Percentiles rank a stretch among this genome's conserved stretches.
These are phyloP conservation scores for Pleurostoma richardsiae DNA, from an alignment of 2,329 filamentous ascomycete genomes.

Conservation along the genomic window DNA sequence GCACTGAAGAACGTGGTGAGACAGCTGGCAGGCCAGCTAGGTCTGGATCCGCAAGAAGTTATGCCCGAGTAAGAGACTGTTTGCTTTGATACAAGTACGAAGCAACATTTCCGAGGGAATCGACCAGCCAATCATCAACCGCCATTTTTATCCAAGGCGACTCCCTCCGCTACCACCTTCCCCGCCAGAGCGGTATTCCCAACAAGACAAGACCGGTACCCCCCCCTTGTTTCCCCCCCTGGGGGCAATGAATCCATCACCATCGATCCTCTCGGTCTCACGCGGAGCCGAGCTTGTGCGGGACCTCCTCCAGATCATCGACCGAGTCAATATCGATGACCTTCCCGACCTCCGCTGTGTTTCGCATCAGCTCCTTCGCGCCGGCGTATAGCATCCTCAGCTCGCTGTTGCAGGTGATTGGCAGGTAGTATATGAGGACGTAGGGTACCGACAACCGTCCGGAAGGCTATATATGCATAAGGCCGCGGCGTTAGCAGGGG, in stretches of 20 bases:
- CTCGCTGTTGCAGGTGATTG: slow-evolving; percentile 82
- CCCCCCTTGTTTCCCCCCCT: no score
- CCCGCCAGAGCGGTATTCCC: no score
- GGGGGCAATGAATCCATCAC: no score
- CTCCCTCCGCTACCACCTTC: no score
- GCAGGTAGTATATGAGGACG: slow-evolving; percentile 91
- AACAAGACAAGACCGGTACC: no score
- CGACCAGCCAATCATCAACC: no score
- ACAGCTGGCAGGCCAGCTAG: slow-evolving; percentile 61
- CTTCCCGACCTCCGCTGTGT: slow-evolving; percentile 81
- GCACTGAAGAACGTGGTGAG: slow-evolving; percentile 79
- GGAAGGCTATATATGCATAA: slow-evolving; percentile 51
- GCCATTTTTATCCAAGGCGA: no score
- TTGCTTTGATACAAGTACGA: no score
- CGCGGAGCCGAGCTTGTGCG: slow-evolving; percentile 49
- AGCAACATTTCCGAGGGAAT: no score
- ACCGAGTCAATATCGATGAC: slow-evolving; percentile 79
- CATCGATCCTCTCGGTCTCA: slow-evolving; percentile 6
- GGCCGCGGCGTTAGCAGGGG: background rate
- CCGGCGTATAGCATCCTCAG: slow-evolving; percentile 91
- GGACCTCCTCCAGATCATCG: slow-evolving; percentile 80
- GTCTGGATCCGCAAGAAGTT: slow-evolving; percentile 52
- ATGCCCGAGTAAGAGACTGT: slow-evolving; percentile 27
- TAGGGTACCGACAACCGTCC: slow-evolving; percentile 88
- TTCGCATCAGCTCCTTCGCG: slow-evolving; percentile 93